Conservation (phyloP, 192 early-diverging fungal species). For the Entomortierella lignicola region DNA sequence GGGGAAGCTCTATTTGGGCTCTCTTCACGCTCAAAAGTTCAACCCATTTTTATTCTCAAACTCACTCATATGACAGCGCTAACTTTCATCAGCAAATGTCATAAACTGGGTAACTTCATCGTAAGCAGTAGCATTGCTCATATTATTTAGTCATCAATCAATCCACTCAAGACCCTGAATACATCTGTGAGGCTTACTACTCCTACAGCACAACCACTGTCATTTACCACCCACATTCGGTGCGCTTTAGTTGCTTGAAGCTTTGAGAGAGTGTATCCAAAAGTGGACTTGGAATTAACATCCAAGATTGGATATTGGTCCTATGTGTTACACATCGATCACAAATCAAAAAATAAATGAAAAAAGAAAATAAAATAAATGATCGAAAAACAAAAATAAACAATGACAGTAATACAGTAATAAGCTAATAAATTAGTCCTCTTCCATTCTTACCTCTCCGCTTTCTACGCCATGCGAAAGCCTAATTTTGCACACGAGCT, state of each 20-base stretch:
- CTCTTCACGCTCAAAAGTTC: not conserved
- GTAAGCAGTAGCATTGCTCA: too few species aligned
- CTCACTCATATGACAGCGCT: too few species aligned
- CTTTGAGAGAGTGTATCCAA: conserved; percentile 80
- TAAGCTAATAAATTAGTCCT: not conserved
- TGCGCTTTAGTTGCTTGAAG: conserved; percentile 85
- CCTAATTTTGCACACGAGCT: conserved; percentile 48
- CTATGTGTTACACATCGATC: conserved; percentile 26
- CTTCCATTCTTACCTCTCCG: conserved; percentile 46
- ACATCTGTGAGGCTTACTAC: conserved; percentile 87
- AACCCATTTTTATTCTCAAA: too few species aligned
- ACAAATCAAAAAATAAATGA: not conserved
- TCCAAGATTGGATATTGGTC: conserved; percentile 82
- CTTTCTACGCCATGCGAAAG: conserved; percentile 39
- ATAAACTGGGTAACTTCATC: too few species aligned
- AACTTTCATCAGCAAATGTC: too few species aligned
- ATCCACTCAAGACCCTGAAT: conserved; percentile 64
- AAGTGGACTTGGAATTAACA: conserved; percentile 74
- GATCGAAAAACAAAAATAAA: too few species aligned
- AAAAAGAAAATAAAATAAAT: conserved; percentile 21
- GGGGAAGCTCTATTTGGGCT: not conserved
- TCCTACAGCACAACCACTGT: conserved; percentile 66
- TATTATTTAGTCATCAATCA: conserved; percentile 26
- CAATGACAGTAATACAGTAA: too few species aligned
- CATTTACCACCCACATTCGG: conserved; percentile 82